Evolutionary conservation across 1,139 yeast genomes (phyloP), one percentile per base, ranked within the genome.

Genomic region (Geotrichum phurueaensis): DNA sequence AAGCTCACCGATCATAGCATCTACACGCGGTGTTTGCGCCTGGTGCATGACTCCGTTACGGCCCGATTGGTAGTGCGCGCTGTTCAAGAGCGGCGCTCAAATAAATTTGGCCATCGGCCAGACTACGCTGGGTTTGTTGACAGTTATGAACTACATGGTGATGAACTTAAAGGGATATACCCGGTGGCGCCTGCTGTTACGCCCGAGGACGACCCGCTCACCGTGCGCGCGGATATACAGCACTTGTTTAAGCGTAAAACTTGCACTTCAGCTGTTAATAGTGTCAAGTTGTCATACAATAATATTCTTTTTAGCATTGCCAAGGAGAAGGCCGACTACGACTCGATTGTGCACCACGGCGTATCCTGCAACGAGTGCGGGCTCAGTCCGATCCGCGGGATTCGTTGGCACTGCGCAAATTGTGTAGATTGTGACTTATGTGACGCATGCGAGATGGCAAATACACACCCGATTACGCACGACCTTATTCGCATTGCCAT

Each of bases 401-500:
- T 59, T 10, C 62, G 76, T 22, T 71, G 65, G 57, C 69, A 67
- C 43, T 73, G 76, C 59, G 64, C 67, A 9, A 70, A 71, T 49
- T 73, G 76, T 60, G 69, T 63, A 2, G 75, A 73, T 57, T 67
- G 67, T 47, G 76, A 73, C 59, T 58, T 73, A 31, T 73, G 76
- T 58, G 68, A 68, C 52, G 60, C 56, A 13, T 72, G 75, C 62
- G 73, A 71, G 57, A 54, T 63, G 1, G 59, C 65, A 3, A 62
- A 61, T 12, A 51, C 65, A 3, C 75, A 72, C 59, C 62, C 66
- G 36, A 62, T 58, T 12, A 59, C 57, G 10, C 75, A 72, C 60
- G 57, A 67, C 22, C 63, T 69, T 29, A 53, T 67, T 57, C 67
- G 66, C 56, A 68, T 71, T 39, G 60, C 64, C 45, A 64, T 67